phyloP scores from a whole-genome alignment of 169 alveolate species.

The Cystoisospora suis region DNA sequence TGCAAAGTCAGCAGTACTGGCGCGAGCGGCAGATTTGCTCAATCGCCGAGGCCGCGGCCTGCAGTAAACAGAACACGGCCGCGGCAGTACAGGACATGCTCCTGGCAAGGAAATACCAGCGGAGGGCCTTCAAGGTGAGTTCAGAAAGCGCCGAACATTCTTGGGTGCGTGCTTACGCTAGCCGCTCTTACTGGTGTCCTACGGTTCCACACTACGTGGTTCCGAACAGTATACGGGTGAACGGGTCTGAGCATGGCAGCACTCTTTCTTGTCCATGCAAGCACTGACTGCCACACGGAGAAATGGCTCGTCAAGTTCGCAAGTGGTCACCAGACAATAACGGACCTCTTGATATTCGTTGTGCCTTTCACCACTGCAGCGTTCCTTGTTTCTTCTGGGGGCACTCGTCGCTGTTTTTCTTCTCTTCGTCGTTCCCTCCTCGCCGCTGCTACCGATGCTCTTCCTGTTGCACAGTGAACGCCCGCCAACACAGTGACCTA shows the following conservation, averaged over 20 bases:
- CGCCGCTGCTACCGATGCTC: slow-evolving; percentile 11
- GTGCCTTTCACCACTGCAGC: not conserved
- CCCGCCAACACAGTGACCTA: not conserved
- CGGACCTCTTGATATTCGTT: not conserved
- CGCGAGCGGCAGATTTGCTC: slow-evolving; percentile 7
- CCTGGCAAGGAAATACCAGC: slow-evolving; percentile 17
- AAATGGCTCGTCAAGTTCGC: too few species aligned
- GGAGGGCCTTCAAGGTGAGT: slow-evolving; percentile 19
- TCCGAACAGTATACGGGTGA: too few species aligned
- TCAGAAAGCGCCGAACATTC: too few species aligned
- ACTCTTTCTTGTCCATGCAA: too few species aligned
- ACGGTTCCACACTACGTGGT: too few species aligned
- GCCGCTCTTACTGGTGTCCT: too few species aligned
- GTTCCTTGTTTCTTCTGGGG: not conserved
- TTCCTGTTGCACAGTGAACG: slow-evolving; percentile 19
- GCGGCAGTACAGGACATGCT: not conserved
- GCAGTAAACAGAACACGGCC: slow-evolving; percentile 1
- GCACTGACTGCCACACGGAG: too few species aligned
- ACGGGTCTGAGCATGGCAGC: too few species aligned
- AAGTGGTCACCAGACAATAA: too few species aligned
- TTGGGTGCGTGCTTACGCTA: too few species aligned
- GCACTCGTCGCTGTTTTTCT: slow-evolving; percentile 13
- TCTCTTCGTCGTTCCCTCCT: not conserved
- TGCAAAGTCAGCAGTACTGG: slow-evolving; percentile 10
- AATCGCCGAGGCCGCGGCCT: slow-evolving; percentile 18